phyloP scores from a whole-genome alignment of 345 rosid species.

The Murraya koenigii region DNA sequence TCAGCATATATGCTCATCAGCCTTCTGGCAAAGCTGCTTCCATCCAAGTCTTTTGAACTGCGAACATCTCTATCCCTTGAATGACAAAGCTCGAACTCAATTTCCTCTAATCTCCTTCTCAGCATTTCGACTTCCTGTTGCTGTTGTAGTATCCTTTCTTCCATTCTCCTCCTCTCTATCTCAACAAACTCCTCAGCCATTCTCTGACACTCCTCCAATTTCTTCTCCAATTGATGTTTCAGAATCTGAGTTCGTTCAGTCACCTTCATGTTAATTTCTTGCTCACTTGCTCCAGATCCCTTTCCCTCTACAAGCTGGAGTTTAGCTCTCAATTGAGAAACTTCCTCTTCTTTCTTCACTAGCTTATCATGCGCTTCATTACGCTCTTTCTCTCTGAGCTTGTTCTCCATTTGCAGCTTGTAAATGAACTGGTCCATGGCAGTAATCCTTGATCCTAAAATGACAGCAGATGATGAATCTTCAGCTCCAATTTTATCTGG shows the following conservation, averaged over 20 bases:
- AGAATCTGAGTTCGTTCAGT: conserved; percentile 51
- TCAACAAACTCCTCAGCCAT: conserved; percentile 85
- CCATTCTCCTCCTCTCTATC: conserved; percentile 91
- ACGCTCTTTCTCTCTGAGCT: conserved; percentile 71
- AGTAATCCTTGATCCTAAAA: conserved; percentile 72
- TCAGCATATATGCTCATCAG: conserved; percentile 54
- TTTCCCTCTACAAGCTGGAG: conserved; percentile 45
- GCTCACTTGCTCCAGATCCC: conserved; percentile 53
- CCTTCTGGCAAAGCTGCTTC: conserved; percentile 73
- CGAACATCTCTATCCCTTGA: conserved; percentile 37
- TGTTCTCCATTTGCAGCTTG: conserved; percentile 86
- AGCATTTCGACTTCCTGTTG: conserved; percentile 85
- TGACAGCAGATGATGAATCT: conserved; percentile 57
- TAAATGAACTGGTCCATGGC: conserved; percentile 88
- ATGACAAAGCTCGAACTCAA: conserved; percentile 51
- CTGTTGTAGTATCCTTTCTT: conserved; percentile 82
- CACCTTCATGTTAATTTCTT: conserved; percentile 74
- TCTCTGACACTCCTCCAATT: conserved; percentile 73
- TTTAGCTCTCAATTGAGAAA: conserved; percentile 54
- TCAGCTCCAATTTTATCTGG: conserved; percentile 64
- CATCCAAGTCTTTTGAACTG: conserved; percentile 42
- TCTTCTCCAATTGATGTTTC: conserved; percentile 64
- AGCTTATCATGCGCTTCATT: conserved; percentile 72
- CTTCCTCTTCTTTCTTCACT: conserved; percentile 80
- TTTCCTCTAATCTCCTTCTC: conserved; percentile 72